Conservation (phyloP, 2,329 filamentous ascomycete genomes). For the Pestalotiopsis sp. region DNA sequence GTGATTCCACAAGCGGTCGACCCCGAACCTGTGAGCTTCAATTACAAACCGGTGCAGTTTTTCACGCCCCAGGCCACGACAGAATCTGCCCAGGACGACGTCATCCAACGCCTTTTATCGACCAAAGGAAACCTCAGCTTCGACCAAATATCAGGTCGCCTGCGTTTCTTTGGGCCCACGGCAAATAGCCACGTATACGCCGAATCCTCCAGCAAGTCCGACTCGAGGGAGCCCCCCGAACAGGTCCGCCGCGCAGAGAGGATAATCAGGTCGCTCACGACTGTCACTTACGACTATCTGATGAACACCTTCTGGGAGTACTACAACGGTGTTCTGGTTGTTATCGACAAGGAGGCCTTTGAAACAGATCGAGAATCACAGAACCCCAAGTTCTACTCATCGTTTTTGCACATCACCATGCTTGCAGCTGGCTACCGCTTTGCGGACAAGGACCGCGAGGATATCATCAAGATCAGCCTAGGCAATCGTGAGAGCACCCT, state of each 20-base stretch:
- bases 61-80: conserved; percentile 35
- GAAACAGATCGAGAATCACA: conserved; percentile 47
- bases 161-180: conserved; percentile 55
- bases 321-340: conserved; percentile 51
- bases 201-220: conserved; percentile 34
- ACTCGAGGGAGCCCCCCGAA: conserved; percentile 42
- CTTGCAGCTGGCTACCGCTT: conserved; percentile 54
- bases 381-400: conserved; percentile 50
- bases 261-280: conserved; percentile 46
- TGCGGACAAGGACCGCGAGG: conserved; percentile 48
- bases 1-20: neutral
- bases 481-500: conserved; percentile 52
- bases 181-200: conserved; percentile 55
- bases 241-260: conserved; percentile 48
- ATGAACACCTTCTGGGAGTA: conserved; percentile 53
- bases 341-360: conserved; percentile 52
- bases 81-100: conserved; percentile 45
- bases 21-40: conserved; percentile 4
- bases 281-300: conserved; percentile 53
- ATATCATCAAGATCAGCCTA: conserved; percentile 48
- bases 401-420: conserved; percentile 53
- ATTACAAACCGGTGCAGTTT: conserved; percentile 28
- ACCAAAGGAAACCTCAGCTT: conserved; percentile 52
- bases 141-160: conserved; percentile 50
- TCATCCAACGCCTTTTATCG: conserved; percentile 50